Percentiles rank a stretch among this genome's conserved stretches.
Conservation (phyloP, 2,329 filamentous ascomycete genomes). For the Dactylellina haptotyla region DNA sequence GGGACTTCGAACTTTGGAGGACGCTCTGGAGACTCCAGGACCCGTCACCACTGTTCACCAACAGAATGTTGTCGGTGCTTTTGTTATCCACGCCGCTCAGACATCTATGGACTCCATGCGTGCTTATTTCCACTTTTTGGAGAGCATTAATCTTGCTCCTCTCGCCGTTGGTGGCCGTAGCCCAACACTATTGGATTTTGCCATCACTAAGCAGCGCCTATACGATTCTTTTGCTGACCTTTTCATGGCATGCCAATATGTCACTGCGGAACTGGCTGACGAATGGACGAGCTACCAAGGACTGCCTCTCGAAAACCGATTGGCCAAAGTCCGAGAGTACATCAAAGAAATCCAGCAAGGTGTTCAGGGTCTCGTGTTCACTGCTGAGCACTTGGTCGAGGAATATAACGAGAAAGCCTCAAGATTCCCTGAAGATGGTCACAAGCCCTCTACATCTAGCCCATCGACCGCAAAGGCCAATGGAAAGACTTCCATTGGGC, state of each 20-base stretch:
- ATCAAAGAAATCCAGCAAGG: conserved; percentile 81
- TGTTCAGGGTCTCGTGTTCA: conserved; percentile 86
- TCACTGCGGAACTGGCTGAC: conserved; percentile 89
- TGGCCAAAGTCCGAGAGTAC: conserved; percentile 75
- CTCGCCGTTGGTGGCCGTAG: conserved; percentile 82
- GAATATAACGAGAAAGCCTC: conserved; percentile 54
- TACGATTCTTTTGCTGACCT: conserved; percentile 95
- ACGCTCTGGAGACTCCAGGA: conserved; percentile 78
- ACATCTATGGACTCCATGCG: conserved; percentile 88
- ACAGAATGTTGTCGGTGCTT: conserved; percentile 83
- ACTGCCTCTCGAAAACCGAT: conserved; percentile 84
- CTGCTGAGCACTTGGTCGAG: conserved; percentile 85
- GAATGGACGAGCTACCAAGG: conserved; percentile 95
- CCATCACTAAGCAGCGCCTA: conserved; percentile 87
- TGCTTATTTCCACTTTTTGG: conserved; percentile 87
- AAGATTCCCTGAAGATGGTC: conserved; percentile 55
- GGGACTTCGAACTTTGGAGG: conserved; percentile 85
- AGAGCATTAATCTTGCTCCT: conserved; percentile 87
- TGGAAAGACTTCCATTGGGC: conserved; percentile 28
- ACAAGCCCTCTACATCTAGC: conserved; percentile 47
- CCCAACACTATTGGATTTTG: conserved; percentile 86
- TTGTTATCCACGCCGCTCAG: conserved; percentile 79
- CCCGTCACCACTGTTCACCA: conserved; percentile 81
- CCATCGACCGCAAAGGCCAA: conserved; percentile 22
- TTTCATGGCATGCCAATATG: conserved; percentile 84